Conservation (phyloP, 139 green algal genomes). For the Spirogloea muscicola region DNA sequence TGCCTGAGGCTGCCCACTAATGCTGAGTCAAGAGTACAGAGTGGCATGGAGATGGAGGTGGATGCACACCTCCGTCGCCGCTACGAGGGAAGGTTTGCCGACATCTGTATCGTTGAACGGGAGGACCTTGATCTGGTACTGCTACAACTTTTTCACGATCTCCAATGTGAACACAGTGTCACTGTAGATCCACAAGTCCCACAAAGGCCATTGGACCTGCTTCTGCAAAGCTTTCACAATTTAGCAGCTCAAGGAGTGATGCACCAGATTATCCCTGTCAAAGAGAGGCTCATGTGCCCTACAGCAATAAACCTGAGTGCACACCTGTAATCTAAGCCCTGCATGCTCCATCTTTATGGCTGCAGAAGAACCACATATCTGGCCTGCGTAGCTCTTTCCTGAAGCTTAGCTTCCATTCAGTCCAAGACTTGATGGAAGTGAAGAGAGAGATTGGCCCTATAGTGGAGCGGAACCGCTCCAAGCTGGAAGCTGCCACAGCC, state of each 20-base stretch:
- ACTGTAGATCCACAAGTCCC: no score
- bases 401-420: slow-evolving; percentile 78
- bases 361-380: slow-evolving; percentile 94
- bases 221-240: no score
- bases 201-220: no score
- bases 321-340: no score
- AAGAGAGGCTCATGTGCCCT: no score
- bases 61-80: slow-evolving; percentile 75
- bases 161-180: no score
- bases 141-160: background rate
- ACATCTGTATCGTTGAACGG: slow-evolving; percentile 66
- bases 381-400: slow-evolving; percentile 79
- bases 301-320: no score
- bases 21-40: slow-evolving; percentile 1
- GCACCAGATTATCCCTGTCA: no score
- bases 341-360: no score
- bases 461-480: slow-evolving; percentile 62
- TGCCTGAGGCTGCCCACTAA: background rate
- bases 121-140: slow-evolving; percentile 89
- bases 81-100: slow-evolving; percentile 66
- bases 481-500: slow-evolving; percentile 43
- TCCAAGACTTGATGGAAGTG: slow-evolving; percentile 82
- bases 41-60: slow-evolving; percentile 71
- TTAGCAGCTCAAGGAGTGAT: no score
- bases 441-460: slow-evolving; percentile 69